phyloP scores from a whole-genome alignment of 2,329 filamentous ascomycete species.

The Cercospora sp. region DNA sequence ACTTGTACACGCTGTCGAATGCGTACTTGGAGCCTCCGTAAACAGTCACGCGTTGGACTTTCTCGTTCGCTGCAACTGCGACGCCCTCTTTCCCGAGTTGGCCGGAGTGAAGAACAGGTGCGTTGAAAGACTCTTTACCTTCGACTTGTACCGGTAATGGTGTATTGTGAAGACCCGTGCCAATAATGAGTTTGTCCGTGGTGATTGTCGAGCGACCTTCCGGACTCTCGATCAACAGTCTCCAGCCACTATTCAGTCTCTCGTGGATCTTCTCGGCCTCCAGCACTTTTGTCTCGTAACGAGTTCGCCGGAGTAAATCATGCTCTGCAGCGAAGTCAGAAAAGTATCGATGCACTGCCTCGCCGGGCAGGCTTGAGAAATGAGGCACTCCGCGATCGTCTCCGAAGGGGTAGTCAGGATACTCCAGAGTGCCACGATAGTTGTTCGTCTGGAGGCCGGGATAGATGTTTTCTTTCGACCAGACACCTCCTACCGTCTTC shows the following conservation, averaged over 20 bases:
- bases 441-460: slow-evolving; percentile 19
- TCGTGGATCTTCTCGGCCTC: slow-evolving; percentile 17
- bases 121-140: slow-evolving; percentile 15
- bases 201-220: neutral
- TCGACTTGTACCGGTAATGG: slow-evolving; percentile 10
- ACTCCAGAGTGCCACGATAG: slow-evolving; percentile 16
- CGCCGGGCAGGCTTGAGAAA: slow-evolving; percentile 13
- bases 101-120: slow-evolving; percentile 15
- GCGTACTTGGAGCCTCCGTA: slow-evolving; percentile 21
- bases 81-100: slow-evolving; percentile 5
- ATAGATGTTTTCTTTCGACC: slow-evolving; percentile 21
- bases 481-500: slow-evolving; percentile 21
- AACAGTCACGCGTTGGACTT: slow-evolving; percentile 16
- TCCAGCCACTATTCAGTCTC: slow-evolving; percentile 14
- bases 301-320: slow-evolving; percentile 7
- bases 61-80: neutral
- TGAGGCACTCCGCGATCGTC: slow-evolving; percentile 16
- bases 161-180: slow-evolving; percentile 7
- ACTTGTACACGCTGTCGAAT: slow-evolving; percentile 19
- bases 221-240: slow-evolving; percentile 6
- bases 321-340: slow-evolving; percentile 14
- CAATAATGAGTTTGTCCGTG: slow-evolving; percentile 20
- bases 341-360: slow-evolving; percentile 20
- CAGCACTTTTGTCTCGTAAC: slow-evolving; percentile 14
- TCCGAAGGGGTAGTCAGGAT: slow-evolving; percentile 19